Evolutionary conservation across 352 stramenopile genomes (phyloP).

Genomic region (Globisporangium parvum): DNA sequence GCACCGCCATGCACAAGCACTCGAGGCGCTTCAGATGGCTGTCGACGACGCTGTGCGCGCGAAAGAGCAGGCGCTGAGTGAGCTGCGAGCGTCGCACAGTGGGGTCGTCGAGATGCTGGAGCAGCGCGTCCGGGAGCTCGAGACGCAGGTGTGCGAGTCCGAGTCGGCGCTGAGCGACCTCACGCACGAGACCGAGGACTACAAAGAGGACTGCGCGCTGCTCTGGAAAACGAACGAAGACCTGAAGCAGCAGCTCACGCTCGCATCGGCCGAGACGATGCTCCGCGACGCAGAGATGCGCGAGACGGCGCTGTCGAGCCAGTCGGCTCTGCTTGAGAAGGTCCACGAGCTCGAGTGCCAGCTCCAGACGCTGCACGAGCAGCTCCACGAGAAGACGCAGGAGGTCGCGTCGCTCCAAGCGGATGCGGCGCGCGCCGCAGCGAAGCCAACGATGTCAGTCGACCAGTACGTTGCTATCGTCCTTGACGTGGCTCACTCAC

Average conservation of each 20-base stretch:
- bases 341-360: constrained; percentile 56
- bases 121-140: constrained; percentile 29
- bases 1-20: constrained; percentile 9
- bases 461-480: constrained; percentile 47
- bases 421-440: constrained; percentile 14
- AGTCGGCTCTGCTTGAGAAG: constrained; percentile 43
- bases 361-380: constrained; percentile 51
- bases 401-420: constrained; percentile 33
- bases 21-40: constrained; percentile 14
- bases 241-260: constrained; percentile 65
- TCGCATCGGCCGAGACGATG: constrained; percentile 49
- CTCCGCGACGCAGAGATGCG: constrained; percentile 50
- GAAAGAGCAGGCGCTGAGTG: constrained; percentile 22
- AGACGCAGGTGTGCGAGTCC: constrained; percentile 24
- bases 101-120: constrained; percentile 2
- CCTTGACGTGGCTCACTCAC: too few relatives aligned
- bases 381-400: constrained; percentile 53
- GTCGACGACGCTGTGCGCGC: constrained; percentile 11
- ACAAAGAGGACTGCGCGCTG: constrained; percentile 75
- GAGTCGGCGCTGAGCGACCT: constrained; percentile 21
- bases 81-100: constrained; percentile 17
- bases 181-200: constrained; percentile 59
- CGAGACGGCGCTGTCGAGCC: constrained; percentile 45
- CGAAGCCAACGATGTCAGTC: constrained; percentile 1
- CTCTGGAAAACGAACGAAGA: constrained; percentile 78